These are phyloP conservation scores for Corymbia maculata DNA, from an alignment of 345 rosid genomes.

Conservation along the genomic window DNA sequence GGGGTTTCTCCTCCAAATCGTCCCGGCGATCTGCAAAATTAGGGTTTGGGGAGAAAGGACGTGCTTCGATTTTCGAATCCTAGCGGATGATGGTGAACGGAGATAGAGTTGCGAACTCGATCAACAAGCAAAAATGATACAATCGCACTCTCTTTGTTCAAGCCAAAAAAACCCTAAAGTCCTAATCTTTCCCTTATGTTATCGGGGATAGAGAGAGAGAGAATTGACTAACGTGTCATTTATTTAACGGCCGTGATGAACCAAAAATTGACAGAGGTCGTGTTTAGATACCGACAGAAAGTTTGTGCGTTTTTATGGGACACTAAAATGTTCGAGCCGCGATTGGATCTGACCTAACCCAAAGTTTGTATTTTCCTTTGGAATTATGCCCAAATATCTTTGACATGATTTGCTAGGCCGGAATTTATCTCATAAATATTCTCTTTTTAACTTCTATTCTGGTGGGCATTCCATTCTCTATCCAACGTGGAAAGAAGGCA, in stretches of 20 bases:
- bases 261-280: background rate
- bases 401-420: background rate
- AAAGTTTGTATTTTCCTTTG: background rate
- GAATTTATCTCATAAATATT: background rate
- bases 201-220: background rate
- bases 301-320: background rate
- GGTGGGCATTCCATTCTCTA: background rate
- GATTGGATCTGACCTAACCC: background rate
- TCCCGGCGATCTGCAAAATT: background rate
- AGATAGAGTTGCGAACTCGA: background rate
- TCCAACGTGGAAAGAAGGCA: background rate
- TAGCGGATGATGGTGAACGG: background rate
- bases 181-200: background rate
- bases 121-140: background rate
- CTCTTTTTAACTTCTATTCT: background rate
- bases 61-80: background rate
- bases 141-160: background rate
- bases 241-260: background rate
- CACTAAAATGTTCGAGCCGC: rapidly evolving
- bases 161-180: background rate
- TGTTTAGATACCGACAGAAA: background rate
- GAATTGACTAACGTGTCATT: background rate
- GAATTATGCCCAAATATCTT: background rate
- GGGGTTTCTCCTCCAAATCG: too few species aligned
- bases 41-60: background rate